Evolutionary conservation across 768 basidiomycete species (phyloP).

Genomic region (Kwoniella europaea): DNA sequence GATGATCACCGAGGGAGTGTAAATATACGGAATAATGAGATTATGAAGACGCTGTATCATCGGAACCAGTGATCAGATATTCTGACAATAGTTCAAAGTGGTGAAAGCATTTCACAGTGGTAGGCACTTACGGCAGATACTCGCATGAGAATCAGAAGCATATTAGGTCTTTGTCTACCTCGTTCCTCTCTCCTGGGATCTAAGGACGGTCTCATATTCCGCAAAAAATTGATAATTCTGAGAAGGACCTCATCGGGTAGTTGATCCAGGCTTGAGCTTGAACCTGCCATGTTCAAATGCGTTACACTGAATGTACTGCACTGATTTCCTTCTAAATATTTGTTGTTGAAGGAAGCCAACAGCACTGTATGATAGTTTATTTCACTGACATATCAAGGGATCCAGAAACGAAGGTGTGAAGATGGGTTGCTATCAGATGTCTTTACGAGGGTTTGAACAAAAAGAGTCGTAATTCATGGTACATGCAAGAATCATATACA

Average conservation of each 20-base stretch:
- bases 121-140: background rate
- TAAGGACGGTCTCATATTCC: background rate
- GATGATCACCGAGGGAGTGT: background rate
- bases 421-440: no score
- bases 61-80: background rate
- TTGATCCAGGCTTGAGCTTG: background rate
- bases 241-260: conserved; percentile 1
- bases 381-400: background rate
- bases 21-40: background rate
- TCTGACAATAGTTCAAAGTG: background rate
- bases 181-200: background rate
- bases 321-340: no score
- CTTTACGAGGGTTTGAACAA: no score
- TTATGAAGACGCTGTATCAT: conserved; percentile 9
- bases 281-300: background rate
- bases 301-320: background rate
- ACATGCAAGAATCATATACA: background rate
- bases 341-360: no score
- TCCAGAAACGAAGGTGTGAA: no score
- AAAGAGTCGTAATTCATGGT: no score
- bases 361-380: background rate
- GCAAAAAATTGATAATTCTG: background rate
- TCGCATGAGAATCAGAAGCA: background rate
- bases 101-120: no score
- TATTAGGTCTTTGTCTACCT: background rate